Conservation (phyloP, 805 yeast species). For the Metschnikowia proteae region DNA sequence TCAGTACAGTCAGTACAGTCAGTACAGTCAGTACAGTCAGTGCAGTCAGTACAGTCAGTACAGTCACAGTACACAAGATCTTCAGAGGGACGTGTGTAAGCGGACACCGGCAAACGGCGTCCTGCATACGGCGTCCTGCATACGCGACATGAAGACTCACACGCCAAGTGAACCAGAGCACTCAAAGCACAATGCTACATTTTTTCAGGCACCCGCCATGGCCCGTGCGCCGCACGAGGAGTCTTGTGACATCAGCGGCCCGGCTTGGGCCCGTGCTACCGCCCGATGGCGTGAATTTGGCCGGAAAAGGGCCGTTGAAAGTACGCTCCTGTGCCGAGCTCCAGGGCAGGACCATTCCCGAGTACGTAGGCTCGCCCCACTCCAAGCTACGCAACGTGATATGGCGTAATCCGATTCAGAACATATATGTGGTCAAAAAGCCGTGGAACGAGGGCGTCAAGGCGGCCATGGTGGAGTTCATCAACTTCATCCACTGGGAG, state of each 20-base stretch:
- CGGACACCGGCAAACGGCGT: too few species aligned
- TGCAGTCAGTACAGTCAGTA: too few species aligned
- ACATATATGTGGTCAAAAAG: constrained; percentile 78
- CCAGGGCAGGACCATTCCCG: constrained; percentile 35
- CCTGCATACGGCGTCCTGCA: too few species aligned
- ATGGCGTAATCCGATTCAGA: constrained; percentile 73
- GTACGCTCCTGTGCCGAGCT: constrained; percentile 13
- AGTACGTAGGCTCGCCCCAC: constrained; percentile 50
- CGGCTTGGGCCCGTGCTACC: not conserved
- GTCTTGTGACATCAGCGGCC: not conserved
- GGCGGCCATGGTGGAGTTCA: constrained; percentile 61
- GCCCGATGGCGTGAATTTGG: not conserved
- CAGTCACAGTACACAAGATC: too few species aligned
- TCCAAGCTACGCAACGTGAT: constrained; percentile 59
- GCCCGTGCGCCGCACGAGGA: not conserved
- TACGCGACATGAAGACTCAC: too few species aligned
- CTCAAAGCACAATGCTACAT: not conserved
- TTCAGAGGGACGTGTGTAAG: too few species aligned
- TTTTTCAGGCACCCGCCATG: not conserved
- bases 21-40: too few species aligned
- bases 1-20: too few species aligned
- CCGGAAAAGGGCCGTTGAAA: not conserved
- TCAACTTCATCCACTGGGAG: constrained; percentile 52
- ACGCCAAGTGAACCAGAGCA: too few species aligned
- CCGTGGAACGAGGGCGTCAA: constrained; percentile 70